Evolutionary conservation across 2,329 filamentous ascomycete species (phyloP), one percentile per base, ranked within the genome.

Genomic region (Claviceps sp.): DNA sequence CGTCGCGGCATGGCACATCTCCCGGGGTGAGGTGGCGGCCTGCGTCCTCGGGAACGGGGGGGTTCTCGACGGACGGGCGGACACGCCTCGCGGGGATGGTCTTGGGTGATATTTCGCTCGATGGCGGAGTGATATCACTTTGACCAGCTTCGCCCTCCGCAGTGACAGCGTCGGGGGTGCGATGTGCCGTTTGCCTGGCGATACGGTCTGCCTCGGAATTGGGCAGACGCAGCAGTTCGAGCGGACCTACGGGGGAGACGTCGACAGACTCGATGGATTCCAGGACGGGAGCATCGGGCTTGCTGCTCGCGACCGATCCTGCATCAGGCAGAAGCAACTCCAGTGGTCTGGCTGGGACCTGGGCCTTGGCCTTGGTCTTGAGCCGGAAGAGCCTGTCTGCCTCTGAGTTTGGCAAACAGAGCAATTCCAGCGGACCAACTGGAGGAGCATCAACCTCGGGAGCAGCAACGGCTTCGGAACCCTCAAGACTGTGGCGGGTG

Each of bases 1-100:
- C 52, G 46, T 61, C 60, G 37, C 57, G 57, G 1, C 57, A 60
- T 34, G 57, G 37, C 4, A 18, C 3, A 11, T 46, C 18, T 22
- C 40, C 52, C n/a, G 40, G 34, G 5, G 18, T 37, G 7, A 3
- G 5, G 9, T 34, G 22, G 1, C 18, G 46, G 20, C 16, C 49
- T 20, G 22, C 34, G 18, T 26, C 42, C 4, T 30, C 42, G 16
- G 3, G 34, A 41, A 30, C 9, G 11, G 41, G 16, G 20, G 14
- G 4, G 11, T 45, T n/a, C 1, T 3, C 41, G 13, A 26, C 42
- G 14, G 37, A 53, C 38, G 9, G 18, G 9, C 6, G 42, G 18
- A 4, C 37, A 11, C 38, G 42, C 6, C 9, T 37, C 7, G 44
- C 38, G 4, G 24, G 13, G 8, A 48, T 44, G 48, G 37, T 53